Percentiles rank a stretch among this genome's conserved stretches.
Conservation (phyloP, 1,284 basidiomycete species). For the Marasmius tenuissimus region DNA sequence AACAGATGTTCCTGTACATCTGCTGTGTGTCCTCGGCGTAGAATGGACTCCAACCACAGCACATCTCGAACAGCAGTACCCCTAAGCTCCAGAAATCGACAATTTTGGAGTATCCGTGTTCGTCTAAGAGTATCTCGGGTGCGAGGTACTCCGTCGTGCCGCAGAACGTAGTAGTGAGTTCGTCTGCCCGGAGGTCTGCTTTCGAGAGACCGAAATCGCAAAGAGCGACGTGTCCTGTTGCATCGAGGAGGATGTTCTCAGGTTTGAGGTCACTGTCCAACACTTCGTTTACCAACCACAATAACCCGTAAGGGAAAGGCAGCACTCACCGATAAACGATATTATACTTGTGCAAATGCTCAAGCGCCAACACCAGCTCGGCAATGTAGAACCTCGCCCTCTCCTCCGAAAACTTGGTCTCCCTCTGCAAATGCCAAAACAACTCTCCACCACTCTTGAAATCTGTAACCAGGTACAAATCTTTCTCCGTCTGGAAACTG, state of each 20-base stretch:
- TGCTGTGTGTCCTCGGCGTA: conserved; percentile 99
- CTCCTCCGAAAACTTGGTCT: conserved; percentile 91
- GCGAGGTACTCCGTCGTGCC: conserved; percentile 98
- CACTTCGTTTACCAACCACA: not conserved
- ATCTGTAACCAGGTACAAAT: conserved; percentile 97
- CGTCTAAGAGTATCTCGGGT: conserved; percentile 97
- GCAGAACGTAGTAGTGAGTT: conserved; percentile 97
- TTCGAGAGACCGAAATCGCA: conserved; percentile 98
- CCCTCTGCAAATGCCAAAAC: conserved; percentile 96
- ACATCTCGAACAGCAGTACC: conserved; percentile 95
- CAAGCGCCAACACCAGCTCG: conserved; percentile 90
- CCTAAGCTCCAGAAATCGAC: conserved; percentile 99
- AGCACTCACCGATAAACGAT: conserved; percentile 80
- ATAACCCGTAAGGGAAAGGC: conserved; percentile 33
- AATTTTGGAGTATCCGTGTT: conserved; percentile 97
- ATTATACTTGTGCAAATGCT: conserved; percentile 96
- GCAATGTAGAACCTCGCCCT: conserved; percentile 95
- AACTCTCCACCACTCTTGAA: conserved; percentile 99
- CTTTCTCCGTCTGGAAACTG: conserved; percentile 94
- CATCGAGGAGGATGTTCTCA: conserved; percentile 96
- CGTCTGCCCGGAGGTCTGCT: conserved; percentile 90
- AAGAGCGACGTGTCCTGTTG: conserved; percentile 94
- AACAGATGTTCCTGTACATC: conserved; percentile 99
- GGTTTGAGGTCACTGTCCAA: conserved; percentile 84
- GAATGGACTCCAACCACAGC: conserved; percentile 99